phyloP scores from a whole-genome alignment of 108 stramenopile species.

The Skeletonema tropicum region DNA sequence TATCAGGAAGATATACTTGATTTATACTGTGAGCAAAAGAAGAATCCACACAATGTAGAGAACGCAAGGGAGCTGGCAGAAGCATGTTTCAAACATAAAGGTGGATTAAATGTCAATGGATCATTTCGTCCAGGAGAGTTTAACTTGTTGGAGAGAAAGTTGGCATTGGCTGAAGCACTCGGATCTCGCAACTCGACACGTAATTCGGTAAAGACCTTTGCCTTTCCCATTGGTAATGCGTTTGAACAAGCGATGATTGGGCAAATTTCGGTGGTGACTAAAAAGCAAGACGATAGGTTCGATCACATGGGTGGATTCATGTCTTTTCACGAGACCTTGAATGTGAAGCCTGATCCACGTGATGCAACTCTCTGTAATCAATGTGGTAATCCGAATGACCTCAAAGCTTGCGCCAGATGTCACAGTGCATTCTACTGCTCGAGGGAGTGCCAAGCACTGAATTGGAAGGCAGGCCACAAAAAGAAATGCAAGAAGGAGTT shows the following conservation, averaged over 20 bases:
- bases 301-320: constrained; percentile 10
- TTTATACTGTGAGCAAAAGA: neutral
- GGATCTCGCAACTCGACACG: constrained; percentile 11
- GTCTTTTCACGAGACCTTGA: constrained; percentile 14
- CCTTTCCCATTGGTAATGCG: neutral
- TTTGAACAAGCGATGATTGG: constrained; percentile 2
- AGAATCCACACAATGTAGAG: constrained; percentile 8
- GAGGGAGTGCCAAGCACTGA: constrained; percentile 13
- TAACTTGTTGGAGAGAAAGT: constrained; percentile 12
- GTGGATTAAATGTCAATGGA: constrained; percentile 21
- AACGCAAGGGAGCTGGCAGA: constrained; percentile 15
- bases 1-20: constrained; percentile 36
- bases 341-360: constrained; percentile 27
- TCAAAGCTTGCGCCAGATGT: constrained; percentile 26
- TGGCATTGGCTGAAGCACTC: constrained; percentile 16
- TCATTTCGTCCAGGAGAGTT: constrained; percentile 33
- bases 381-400: constrained; percentile 24
- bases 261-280: constrained; percentile 5
- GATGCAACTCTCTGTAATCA: constrained; percentile 25
- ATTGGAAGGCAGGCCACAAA: constrained; percentile 19
- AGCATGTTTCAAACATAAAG: constrained; percentile 16
- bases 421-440: constrained; percentile 24
- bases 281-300: constrained; percentile 12
- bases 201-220: constrained; percentile 9
- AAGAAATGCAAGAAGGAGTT: constrained; percentile 37